A percentile compares a stretch with the other conserved stretches of the same genome.
phyloP scores from a whole-genome alignment of 208 protist species.

The Angomonas ambiguus region DNA sequence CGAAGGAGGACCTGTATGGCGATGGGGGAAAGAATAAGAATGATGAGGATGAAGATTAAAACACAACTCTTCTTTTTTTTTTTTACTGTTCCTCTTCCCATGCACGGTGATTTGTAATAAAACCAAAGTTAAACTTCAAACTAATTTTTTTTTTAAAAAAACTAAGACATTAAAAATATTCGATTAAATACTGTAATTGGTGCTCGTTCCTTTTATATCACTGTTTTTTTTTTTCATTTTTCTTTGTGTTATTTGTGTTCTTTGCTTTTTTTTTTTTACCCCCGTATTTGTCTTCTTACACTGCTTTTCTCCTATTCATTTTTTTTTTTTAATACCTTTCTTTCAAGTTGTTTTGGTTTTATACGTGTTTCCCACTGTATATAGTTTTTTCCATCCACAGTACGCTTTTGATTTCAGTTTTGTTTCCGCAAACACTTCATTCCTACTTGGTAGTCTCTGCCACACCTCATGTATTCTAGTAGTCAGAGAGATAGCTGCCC shows the following conservation, averaged over 20 bases:
- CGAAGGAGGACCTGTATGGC: slow-evolving; percentile 67
- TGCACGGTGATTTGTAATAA: neutral
- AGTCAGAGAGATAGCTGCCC: neutral
- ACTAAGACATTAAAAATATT: neutral
- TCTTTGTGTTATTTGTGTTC: slow-evolving; percentile 8
- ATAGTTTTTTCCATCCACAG: neutral
- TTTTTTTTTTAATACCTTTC: neutral
- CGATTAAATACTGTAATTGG: slow-evolving; percentile 4
- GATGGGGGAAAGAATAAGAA: slow-evolving; percentile 13
- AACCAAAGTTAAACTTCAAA: neutral
- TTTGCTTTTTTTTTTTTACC: slow-evolving; percentile 12
- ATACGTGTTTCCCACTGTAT: too few species aligned
- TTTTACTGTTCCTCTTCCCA: neutral
- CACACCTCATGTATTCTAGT: neutral
- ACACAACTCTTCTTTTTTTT: neutral
- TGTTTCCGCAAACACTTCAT: too few species aligned
- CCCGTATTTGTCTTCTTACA: slow-evolving; percentile 9
- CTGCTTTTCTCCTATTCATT: neutral
- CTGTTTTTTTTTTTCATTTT: slow-evolving; percentile 5
- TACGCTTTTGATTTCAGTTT: too few species aligned
- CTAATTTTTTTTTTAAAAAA: neutral
- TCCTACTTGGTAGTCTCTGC: neutral
- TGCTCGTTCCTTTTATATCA: slow-evolving; percentile 3
- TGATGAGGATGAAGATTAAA: slow-evolving; percentile 3
- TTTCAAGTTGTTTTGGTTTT: neutral